Conservation (phyloP, 1,139 yeast genomes). For the Zygotorulaspora mrakii region DNA sequence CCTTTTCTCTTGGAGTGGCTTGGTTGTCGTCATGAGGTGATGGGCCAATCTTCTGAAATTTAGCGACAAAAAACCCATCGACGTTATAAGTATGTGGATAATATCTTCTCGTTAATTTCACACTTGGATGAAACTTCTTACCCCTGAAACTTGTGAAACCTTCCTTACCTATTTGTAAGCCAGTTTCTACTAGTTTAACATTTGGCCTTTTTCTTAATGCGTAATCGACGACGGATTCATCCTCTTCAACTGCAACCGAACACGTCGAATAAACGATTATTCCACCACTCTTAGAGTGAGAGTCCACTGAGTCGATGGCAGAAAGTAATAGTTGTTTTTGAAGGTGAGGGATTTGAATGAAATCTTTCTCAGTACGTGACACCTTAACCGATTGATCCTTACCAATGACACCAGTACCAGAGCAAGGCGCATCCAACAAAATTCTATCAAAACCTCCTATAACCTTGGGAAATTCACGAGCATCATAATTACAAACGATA, state of each 20-base stretch:
- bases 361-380: constrained; percentile 92
- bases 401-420: constrained; percentile 99
- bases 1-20: constrained; percentile 89
- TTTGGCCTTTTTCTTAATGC: constrained; percentile 95
- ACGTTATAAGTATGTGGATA: constrained; percentile 98
- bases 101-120: constrained; percentile 85
- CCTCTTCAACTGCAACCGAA: constrained; percentile 97
- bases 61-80: constrained; percentile 97
- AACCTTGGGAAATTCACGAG: constrained; percentile 96
- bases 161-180: constrained; percentile 91
- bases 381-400: constrained; percentile 95
- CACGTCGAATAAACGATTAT: constrained; percentile 95
- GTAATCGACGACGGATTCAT: constrained; percentile 97
- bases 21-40: constrained; percentile 79
- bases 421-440: constrained; percentile 96
- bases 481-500: constrained; percentile 95
- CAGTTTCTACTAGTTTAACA: constrained; percentile 89
- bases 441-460: constrained; percentile 98
- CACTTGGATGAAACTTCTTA: constrained; percentile 74
- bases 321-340: constrained; percentile 90
- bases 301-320: constrained; percentile 97
- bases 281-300: constrained; percentile 88
- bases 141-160: constrained; percentile 95
- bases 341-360: constrained; percentile 91
- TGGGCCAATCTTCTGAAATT: constrained; percentile 85